Conservation (phyloP, 306 rosid species). For the Alnus glutinosa region DNA sequence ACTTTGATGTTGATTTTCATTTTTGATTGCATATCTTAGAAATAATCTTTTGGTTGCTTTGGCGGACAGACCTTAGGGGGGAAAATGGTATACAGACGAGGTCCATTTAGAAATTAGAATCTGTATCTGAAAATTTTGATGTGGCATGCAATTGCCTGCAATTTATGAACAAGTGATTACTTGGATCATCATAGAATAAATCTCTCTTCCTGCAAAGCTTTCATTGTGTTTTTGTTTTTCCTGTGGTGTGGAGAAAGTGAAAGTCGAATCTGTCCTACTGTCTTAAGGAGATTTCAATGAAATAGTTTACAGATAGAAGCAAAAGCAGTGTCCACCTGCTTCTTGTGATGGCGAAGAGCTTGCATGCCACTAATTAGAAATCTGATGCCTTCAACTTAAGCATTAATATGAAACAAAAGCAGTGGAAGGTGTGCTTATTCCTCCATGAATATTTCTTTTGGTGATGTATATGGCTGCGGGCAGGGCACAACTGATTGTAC, state of each 20-base stretch:
- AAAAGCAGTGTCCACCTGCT: too few relatives aligned
- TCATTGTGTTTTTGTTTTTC: background rate
- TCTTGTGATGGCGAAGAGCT: too few relatives aligned
- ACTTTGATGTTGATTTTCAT: constrained; percentile 28
- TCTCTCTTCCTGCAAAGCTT: background rate
- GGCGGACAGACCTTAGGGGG: constrained; percentile 34
- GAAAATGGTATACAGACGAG: constrained; percentile 30
- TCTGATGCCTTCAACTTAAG: too few relatives aligned
- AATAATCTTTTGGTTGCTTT: constrained; percentile 48
- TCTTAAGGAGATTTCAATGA: too few relatives aligned
- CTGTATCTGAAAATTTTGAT: constrained; percentile 40
- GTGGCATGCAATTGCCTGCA: constrained; percentile 28
- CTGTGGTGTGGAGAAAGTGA: background rate
- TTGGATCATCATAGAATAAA: constrained; percentile 25
- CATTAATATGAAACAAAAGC: too few relatives aligned
- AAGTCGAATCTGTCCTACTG: background rate
- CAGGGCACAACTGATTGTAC: too few relatives aligned
- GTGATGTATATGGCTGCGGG: too few relatives aligned
- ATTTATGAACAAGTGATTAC: constrained; percentile 31
- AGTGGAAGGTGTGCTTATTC: too few relatives aligned
- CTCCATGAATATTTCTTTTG: too few relatives aligned
- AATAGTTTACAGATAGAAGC: too few relatives aligned
- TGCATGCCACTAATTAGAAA: too few relatives aligned
- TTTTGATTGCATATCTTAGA: constrained; percentile 36
- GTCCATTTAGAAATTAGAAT: constrained; percentile 37